phyloP scores from a whole-genome alignment of 768 basidiomycete species.

The Suillus americanus region DNA sequence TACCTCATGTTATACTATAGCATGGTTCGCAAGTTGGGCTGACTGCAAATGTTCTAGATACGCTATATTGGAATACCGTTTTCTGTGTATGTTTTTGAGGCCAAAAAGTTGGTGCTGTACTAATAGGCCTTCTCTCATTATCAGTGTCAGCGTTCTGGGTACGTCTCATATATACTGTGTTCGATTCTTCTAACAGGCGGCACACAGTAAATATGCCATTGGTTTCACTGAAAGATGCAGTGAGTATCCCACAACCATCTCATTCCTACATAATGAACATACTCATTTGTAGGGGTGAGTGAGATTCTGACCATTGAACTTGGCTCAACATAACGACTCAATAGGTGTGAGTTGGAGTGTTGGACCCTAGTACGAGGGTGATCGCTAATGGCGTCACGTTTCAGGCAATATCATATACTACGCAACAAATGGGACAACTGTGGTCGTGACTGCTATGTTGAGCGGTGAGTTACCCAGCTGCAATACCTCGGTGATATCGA shows the following conservation, averaged over 20 bases:
- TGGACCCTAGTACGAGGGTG: background rate
- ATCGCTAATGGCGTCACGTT: background rate
- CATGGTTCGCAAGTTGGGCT: background rate
- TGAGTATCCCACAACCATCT: background rate
- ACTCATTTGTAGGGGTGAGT: background rate
- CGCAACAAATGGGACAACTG: accelerated
- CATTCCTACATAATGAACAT: too few species aligned
- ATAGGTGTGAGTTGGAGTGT: background rate
- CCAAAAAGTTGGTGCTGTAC: background rate
- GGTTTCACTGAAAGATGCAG: background rate
- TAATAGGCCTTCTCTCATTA: background rate
- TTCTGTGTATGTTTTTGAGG: too few species aligned
- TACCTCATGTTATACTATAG: too few species aligned
- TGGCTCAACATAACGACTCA: background rate
- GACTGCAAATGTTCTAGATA: too few species aligned
- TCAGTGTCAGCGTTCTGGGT: background rate
- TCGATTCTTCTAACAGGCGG: background rate
- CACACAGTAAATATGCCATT: background rate
- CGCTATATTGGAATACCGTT: too few species aligned
- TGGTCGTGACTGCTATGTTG: background rate
- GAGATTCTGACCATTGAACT: background rate
- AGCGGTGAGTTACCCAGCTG: background rate
- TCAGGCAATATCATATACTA: background rate
- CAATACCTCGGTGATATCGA: background rate
- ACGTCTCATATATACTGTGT: background rate